Evolutionary conservation across 257 asterid genomes (phyloP).

Genomic region (Anisodus tanguticus): DNA sequence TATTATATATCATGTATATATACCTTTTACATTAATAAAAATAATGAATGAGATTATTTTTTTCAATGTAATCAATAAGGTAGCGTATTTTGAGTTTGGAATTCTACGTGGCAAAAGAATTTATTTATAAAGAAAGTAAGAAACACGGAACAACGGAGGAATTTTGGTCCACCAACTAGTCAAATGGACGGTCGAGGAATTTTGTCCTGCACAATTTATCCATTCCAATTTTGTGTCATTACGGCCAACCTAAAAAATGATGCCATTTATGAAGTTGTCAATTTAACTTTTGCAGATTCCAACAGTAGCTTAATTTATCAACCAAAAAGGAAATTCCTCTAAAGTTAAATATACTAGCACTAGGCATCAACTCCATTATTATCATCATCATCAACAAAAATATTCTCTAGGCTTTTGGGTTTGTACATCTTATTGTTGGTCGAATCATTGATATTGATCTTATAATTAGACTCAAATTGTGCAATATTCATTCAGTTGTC

Average conservation of each 20-base stretch:
- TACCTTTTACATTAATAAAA: no score
- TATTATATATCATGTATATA: no score
- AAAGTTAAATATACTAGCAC: not conserved
- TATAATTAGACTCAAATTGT: not conserved
- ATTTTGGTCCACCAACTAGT: not conserved
- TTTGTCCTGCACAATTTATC: slow-evolving; percentile 46
- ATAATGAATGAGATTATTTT: no score
- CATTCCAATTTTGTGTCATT: not conserved
- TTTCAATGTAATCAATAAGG: not conserved
- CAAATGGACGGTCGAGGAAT: slow-evolving; percentile 27
- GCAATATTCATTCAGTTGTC: not conserved
- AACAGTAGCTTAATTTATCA: not conserved
- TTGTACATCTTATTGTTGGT: not conserved
- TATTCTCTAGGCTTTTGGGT: not conserved
- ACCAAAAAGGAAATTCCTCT: not conserved
- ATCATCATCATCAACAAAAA: not conserved
- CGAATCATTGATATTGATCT: not conserved
- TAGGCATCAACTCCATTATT: not conserved
- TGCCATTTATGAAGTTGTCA: not conserved
- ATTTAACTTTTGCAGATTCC: not conserved
- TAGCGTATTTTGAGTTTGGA: not conserved
- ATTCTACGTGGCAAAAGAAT: not conserved
- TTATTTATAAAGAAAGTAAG: not conserved
- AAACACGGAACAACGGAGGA: not conserved
- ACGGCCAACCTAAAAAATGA: not conserved